Evolutionary conservation across 495 filamentous ascomycete genomes (phyloP).

Genomic region (Pseudoneurospora amorphoporcata): DNA sequence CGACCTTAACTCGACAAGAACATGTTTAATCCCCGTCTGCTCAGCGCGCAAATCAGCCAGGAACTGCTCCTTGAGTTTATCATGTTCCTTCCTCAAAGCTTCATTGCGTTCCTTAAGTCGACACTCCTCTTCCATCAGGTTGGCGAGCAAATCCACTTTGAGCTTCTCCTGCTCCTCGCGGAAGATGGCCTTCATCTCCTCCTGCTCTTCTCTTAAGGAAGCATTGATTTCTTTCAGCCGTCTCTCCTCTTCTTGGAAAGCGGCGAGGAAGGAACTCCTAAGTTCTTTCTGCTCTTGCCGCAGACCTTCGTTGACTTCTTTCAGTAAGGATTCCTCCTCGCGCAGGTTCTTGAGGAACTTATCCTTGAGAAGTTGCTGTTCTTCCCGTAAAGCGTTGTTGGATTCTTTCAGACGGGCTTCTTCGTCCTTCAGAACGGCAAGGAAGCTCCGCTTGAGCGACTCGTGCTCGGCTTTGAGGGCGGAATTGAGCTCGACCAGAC

Average conservation of each 20-base stretch:
- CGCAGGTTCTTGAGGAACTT: neutral
- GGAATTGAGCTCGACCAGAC: conserved; percentile 55
- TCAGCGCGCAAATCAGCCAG: conserved; percentile 45
- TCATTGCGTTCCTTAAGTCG: conserved; percentile 65
- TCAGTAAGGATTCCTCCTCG: neutral
- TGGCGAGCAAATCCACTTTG: conserved; percentile 47
- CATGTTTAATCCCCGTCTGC: conserved; percentile 30
- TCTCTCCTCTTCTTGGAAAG: conserved; percentile 16
- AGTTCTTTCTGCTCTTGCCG: conserved; percentile 3
- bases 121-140: conserved; percentile 61
- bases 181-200: conserved; percentile 10
- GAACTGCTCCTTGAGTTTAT: conserved; percentile 51
- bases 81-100: conserved; percentile 54
- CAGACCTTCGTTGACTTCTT: neutral
- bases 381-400: neutral
- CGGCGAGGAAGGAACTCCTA: conserved; percentile 23
- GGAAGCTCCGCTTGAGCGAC: conserved; percentile 25
- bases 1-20: conserved; percentile 35
- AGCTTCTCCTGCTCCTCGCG: conserved; percentile 21
- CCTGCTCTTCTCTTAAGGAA: conserved; percentile 14
- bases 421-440: conserved; percentile 7
- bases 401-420: conserved; percentile 6
- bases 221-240: conserved; percentile 12
- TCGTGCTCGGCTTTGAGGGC: conserved; percentile 33
- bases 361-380: conserved; percentile 1